Evolutionary conservation across 371 early-diverging fungal genomes (phyloP).

Genomic region (Syncephalis fuscata): DNA sequence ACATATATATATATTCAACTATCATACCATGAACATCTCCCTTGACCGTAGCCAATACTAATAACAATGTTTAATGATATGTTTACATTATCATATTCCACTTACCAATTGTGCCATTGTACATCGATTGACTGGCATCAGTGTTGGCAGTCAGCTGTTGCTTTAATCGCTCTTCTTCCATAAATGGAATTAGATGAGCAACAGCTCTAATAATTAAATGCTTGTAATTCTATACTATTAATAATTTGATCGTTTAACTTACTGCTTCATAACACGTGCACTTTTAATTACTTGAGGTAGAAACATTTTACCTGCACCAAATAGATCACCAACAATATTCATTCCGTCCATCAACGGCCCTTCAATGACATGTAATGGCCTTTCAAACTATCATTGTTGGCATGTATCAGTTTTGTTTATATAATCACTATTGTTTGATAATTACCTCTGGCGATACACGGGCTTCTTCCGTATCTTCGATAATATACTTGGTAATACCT

Average conservation of each 20-base stretch:
- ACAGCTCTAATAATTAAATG: slow-evolving; percentile 87
- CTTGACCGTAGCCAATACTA: slow-evolving; percentile 87
- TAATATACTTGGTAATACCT: slow-evolving; percentile 77
- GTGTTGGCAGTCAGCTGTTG: neutral
- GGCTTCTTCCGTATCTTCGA: slow-evolving; percentile 89
- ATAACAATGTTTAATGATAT: slow-evolving; percentile 55
- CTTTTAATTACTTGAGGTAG: slow-evolving; percentile 93
- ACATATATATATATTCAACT: no score
- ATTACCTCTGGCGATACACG: slow-evolving; percentile 18
- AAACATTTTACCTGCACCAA: slow-evolving; percentile 89
- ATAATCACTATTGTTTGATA: neutral
- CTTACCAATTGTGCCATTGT: neutral
- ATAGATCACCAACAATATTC: slow-evolving; percentile 82
- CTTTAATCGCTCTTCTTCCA: slow-evolving; percentile 52
- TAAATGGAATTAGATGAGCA: slow-evolving; percentile 81
- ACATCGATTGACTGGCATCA: neutral
- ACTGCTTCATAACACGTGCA: slow-evolving; percentile 29
- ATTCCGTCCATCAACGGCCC: slow-evolving; percentile 90
- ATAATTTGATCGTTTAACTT: no score
- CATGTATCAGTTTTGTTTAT: neutral
- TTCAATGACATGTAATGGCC: slow-evolving; percentile 84
- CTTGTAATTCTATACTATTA: neutral
- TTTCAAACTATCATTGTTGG: slow-evolving; percentile 36
- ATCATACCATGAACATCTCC: slow-evolving; percentile 57
- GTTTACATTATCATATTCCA: neutral